These are phyloP conservation scores for Venturia pyrina DNA, from an alignment of 2,329 filamentous ascomycete species.

Conservation along the genomic window DNA sequence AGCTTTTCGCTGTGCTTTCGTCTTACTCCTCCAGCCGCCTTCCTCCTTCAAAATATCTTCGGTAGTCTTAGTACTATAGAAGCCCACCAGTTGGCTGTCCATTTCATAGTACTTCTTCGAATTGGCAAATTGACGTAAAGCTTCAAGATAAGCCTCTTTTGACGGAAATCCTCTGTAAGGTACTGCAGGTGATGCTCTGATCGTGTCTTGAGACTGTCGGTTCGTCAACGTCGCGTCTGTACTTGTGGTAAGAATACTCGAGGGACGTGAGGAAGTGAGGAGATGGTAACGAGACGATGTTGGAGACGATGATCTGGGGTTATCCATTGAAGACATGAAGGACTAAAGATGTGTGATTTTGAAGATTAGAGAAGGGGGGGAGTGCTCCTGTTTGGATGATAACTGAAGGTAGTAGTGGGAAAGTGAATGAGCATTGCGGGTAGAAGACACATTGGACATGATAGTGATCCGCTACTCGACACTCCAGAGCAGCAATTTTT, in stretches of 20 bases:
- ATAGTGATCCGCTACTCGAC: neutral
- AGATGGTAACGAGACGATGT: conserved; percentile 1
- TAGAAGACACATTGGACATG: neutral
- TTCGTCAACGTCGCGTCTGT: neutral
- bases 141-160: neutral
- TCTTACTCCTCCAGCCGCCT: neutral
- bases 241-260: neutral
- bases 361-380: neutral
- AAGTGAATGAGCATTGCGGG: neutral
- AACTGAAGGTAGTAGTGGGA: neutral
- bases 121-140: neutral
- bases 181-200: neutral
- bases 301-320: neutral
- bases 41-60: neutral
- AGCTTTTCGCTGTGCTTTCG: neutral
- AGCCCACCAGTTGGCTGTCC: neutral
- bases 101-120: conserved; percentile 1
- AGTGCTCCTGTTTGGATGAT: neutral
- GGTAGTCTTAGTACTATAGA: neutral
- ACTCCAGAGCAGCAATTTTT: neutral
- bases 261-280: neutral
- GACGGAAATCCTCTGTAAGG: neutral
- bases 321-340: neutral
- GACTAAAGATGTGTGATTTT: neutral
- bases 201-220: neutral